Evolutionary conservation across 768 basidiomycete genomes (phyloP).

Genomic region (Pholiota conissans): DNA sequence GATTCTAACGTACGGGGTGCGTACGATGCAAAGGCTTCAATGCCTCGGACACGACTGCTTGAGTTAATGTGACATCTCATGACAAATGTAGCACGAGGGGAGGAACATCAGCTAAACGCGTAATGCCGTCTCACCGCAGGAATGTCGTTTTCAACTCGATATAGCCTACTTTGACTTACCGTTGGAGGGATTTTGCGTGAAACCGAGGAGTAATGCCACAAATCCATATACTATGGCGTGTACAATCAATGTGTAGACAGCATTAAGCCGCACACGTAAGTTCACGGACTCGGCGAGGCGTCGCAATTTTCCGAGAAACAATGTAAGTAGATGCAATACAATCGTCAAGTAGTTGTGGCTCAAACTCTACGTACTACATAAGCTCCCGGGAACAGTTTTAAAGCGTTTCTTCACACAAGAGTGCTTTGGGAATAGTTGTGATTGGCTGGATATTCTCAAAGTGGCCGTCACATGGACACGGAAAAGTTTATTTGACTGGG

Average conservation of each 20-base stretch:
- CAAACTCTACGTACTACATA: background rate
- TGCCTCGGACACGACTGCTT: background rate
- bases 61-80: background rate
- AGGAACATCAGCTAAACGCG: background rate
- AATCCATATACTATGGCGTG: background rate
- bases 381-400: background rate
- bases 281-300: background rate
- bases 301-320: background rate
- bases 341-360: background rate
- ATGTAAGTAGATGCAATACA: background rate
- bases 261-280: background rate
- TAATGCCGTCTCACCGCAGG: background rate
- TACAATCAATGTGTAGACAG: background rate
- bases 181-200: background rate
- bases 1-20: too few relatives aligned
- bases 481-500: background rate
- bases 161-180: too few relatives aligned
- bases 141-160: too few relatives aligned
- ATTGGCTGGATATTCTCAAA: background rate
- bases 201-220: background rate
- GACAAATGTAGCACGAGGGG: background rate
- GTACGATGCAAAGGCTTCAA: background rate
- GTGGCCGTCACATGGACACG: background rate
- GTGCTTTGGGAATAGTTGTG: background rate
- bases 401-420: background rate